Conservation (phyloP, 2,329 filamentous ascomycete species). For the Cadophora sp. region DNA sequence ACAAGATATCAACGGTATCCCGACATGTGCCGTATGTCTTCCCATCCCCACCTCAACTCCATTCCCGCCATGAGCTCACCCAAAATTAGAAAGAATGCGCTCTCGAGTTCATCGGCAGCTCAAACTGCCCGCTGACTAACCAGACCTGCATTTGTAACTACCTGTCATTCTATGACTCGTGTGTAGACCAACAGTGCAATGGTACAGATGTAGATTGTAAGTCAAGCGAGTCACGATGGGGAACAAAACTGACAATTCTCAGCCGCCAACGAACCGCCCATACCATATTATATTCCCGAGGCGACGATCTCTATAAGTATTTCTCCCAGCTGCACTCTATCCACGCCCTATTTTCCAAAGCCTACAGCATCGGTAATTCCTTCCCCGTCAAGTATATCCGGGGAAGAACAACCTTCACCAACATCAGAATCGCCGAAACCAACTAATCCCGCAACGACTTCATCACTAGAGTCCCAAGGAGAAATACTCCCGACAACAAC, state of each 20-base stretch:
- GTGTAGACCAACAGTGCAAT: constrained; percentile 1
- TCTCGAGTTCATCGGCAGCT: constrained; percentile 10
- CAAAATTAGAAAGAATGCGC: constrained; percentile 20
- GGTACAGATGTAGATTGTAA: constrained; percentile 2
- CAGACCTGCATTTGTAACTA: constrained; percentile 20
- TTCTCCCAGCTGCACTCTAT: not conserved
- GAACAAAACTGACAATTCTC: not conserved
- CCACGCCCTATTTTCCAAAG: not conserved
- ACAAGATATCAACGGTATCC: constrained; percentile 10
- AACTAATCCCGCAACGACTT: not conserved
- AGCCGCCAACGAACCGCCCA: not conserved
- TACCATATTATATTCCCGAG: constrained; percentile 21
- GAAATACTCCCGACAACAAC: not conserved
- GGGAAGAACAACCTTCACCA: not conserved
- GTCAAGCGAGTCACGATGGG: not conserved
- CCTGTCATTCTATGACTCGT: constrained; percentile 11
- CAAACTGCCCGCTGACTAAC: constrained; percentile 15
- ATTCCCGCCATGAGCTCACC: not conserved
- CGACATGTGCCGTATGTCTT: constrained; percentile 18
- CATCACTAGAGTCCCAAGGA: not conserved
- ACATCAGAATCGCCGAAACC: too few relatives aligned
- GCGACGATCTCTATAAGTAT: constrained; percentile 16
- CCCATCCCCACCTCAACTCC: not conserved
- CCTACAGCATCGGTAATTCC: not conserved
- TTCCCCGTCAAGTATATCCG: not conserved